phyloP scores from a whole-genome alignment of 1,284 basidiomycete species.

The Waitea zeae region DNA sequence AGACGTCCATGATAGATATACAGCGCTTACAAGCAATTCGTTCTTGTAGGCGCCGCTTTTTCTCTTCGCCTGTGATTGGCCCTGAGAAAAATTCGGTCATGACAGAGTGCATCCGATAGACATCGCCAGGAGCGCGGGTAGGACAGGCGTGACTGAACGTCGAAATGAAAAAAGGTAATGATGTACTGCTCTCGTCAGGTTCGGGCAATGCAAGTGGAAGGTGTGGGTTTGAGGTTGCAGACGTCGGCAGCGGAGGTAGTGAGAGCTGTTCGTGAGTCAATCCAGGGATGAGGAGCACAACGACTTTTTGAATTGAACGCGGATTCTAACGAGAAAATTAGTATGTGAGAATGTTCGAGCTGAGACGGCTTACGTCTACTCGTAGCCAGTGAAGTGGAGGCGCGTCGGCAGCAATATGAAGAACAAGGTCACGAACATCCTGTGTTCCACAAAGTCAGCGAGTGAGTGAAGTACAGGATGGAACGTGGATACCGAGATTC shows the following conservation, averaged over 20 bases:
- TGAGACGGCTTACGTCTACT: slow-evolving; percentile 42
- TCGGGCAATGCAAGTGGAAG: slow-evolving; percentile 49
- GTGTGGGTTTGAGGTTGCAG: slow-evolving; percentile 47
- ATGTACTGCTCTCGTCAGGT: slow-evolving; percentile 16
- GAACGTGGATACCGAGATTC: slow-evolving; percentile 44
- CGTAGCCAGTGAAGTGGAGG: slow-evolving; percentile 71
- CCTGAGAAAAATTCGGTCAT: slow-evolving; percentile 65
- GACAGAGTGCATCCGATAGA: slow-evolving; percentile 71
- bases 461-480: background rate
- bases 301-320: slow-evolving; percentile 55
- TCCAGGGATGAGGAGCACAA: slow-evolving; percentile 68
- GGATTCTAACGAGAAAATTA: slow-evolving; percentile 33
- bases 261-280: slow-evolving; percentile 54
- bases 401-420: slow-evolving; percentile 70
- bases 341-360: slow-evolving; percentile 3
- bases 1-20: background rate
- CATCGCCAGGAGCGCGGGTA: slow-evolving; percentile 78
- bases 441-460: slow-evolving; percentile 14
- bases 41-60: slow-evolving; percentile 42
- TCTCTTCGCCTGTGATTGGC: slow-evolving; percentile 65
- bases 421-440: slow-evolving; percentile 73
- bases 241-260: slow-evolving; percentile 45
- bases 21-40: slow-evolving; percentile 32
- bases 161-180: slow-evolving; percentile 63
- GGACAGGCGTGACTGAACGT: slow-evolving; percentile 87